These are phyloP conservation scores for Hanseniaspora gamundiae DNA, from an alignment of 1,139 yeast species.

Conservation along the genomic window DNA sequence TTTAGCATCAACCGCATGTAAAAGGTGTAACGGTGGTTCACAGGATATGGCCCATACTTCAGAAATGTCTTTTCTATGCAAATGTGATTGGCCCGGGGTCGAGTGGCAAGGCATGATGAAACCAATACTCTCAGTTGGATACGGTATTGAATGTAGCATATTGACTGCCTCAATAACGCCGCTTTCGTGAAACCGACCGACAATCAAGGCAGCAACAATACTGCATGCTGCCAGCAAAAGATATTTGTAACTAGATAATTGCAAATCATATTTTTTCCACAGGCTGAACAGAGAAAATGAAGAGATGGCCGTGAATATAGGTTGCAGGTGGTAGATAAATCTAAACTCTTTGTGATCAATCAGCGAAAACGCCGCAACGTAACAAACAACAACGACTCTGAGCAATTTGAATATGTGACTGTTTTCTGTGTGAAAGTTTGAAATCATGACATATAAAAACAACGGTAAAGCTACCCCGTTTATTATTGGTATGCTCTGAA, in stretches of 20 bases:
- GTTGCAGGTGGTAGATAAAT: constrained; percentile 79
- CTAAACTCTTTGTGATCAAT: constrained; percentile 84
- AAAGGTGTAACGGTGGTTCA: constrained; percentile 63
- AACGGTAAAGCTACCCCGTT: constrained; percentile 58
- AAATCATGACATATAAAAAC: constrained; percentile 31
- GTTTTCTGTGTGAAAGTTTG: constrained; percentile 6
- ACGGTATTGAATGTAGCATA: constrained; percentile 34
- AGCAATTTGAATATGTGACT: constrained; percentile 9
- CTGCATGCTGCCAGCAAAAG: constrained; percentile 20
- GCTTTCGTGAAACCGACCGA: constrained; percentile 49
- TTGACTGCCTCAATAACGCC: constrained; percentile 68
- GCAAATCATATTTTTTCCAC: background rate
- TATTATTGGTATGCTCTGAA: constrained; percentile 73
- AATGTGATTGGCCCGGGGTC: constrained; percentile 85
- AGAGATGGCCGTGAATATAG: constrained; percentile 42
- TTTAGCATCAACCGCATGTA: constrained; percentile 20
- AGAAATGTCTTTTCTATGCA: constrained; percentile 45
- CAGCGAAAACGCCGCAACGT: constrained; percentile 44
- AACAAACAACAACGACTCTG: constrained; percentile 24
- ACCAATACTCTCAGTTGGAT: constrained; percentile 42
- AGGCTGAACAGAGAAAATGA: constrained; percentile 24
- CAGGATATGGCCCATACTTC: constrained; percentile 73
- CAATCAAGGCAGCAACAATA: constrained; percentile 28
- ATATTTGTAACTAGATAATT: constrained; percentile 3
- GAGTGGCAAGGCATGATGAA: constrained; percentile 94